Evolutionary conservation across 1,139 yeast genomes (phyloP).

Genomic region (Lodderomyces metapsilosis): DNA sequence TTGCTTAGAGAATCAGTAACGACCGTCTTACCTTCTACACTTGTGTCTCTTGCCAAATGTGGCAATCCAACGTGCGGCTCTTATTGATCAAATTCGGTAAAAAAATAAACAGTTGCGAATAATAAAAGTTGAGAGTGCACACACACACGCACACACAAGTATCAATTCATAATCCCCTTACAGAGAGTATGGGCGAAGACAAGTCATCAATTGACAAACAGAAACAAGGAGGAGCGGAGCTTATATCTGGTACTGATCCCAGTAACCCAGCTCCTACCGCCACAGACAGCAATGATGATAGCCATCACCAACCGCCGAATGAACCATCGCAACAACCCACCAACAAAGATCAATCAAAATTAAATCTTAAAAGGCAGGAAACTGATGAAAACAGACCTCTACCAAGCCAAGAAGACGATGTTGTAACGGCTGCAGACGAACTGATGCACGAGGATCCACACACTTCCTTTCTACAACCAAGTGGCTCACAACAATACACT

Average conservation of each 20-base stretch:
- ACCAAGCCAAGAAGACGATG: not conserved
- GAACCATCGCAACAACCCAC: not conserved
- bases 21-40: no score
- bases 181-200: constrained; percentile 12
- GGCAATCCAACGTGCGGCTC: no score
- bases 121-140: not conserved
- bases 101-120: not conserved
- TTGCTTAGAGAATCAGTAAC: no score
- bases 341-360: not conserved
- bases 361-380: not conserved
- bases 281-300: not conserved
- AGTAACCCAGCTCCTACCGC: not conserved
- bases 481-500: constrained; percentile 25
- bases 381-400: not conserved
- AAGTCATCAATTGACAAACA: constrained; percentile 5
- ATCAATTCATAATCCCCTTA: no score
- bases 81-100: no score
- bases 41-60: no score
- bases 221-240: not conserved
- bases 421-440: constrained; percentile 9
- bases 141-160: no score
- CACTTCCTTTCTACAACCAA: constrained; percentile 16
- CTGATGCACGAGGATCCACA: constrained; percentile 16
- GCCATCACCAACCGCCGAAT: not conserved
- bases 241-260: not conserved